phyloP scores from a whole-genome alignment of 2,329 filamentous ascomycete genomes.

The Periconia digitata region DNA sequence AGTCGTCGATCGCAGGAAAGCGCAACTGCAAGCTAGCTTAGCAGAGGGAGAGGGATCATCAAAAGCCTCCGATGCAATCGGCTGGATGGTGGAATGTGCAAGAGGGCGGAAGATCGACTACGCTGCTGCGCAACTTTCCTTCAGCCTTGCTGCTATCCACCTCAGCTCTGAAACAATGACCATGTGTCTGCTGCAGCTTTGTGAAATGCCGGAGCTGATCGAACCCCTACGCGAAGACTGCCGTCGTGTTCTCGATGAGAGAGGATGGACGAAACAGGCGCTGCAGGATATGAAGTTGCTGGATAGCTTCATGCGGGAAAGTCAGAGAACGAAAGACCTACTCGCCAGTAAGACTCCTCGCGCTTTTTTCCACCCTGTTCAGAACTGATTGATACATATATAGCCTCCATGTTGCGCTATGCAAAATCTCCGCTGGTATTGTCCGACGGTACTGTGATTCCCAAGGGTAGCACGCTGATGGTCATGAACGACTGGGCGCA shows the following conservation, averaged over 20 bases:
- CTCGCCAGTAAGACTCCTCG: neutral
- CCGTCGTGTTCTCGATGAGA: constrained; percentile 8
- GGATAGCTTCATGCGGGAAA: constrained; percentile 39
- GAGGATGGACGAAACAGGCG: constrained; percentile 29
- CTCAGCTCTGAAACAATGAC: neutral
- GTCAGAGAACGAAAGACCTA: constrained; percentile 12
- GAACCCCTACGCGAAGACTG: constrained; percentile 27
- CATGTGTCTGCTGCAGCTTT: constrained; percentile 8
- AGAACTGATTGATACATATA: neutral
- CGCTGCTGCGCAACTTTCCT: neutral
- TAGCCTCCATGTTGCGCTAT: neutral
- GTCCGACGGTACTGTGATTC: neutral
- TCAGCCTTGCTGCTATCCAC: neutral
- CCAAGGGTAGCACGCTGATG: neutral
- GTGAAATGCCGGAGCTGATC: constrained; percentile 23
- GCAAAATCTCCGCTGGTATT: neutral
- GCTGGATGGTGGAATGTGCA: constrained; percentile 1
- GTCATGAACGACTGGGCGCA: neutral
- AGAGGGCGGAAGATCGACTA: neutral
- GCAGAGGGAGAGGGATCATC: neutral
- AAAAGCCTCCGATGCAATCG: neutral
- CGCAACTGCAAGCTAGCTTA: neutral
- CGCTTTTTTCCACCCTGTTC: neutral
- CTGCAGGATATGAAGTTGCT: constrained; percentile 33
- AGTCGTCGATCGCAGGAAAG: constrained; percentile 27